Evolutionary conservation across 192 early-diverging fungal species (phyloP), one percentile per base, ranked within the genome.

Genomic region (Backusella psychrophila): DNA sequence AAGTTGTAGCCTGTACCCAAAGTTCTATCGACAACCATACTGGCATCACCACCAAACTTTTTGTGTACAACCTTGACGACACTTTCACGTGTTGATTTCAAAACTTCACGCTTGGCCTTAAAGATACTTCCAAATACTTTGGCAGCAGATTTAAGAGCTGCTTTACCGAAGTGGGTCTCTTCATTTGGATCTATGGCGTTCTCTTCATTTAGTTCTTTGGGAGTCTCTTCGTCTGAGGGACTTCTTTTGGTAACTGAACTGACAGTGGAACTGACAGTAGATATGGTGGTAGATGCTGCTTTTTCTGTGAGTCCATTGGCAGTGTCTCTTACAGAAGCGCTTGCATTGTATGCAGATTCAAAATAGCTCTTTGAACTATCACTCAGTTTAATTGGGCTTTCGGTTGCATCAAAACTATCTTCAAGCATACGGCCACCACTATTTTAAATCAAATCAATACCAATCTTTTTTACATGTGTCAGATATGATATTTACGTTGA

Each of bases 21-120:
- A 36, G 73, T 53, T 38, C 33, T 77, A 36, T 77, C 72, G 0
- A 76, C 80, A 2, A 81, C 34, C 15, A 71, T 67, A 21, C 76
- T 53, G 8, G 80, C 80, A 81, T 81, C 80, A n/a, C 63, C 53
- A 1, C 80, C 80, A 49, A 77, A 81, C 23, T 81, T 81, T 42
- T 74, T 72, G 17, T 70, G 33, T 38, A 81, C 73, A 3, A 81
- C 31, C 4, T 81, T 38, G 6, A 81, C 66, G 1, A 81, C 15
- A 29, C 76, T 69, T 11, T 74, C 56, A 46, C 80, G 46, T 5
- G 80, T 74, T 0, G 73, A 70, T 1, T 19, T 63, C 14, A 74
- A 41, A 8, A 81, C 42, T 4, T 68, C 59, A 14, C 71, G n/a
- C 15, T 73, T 73, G 12, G 80, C 80, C 6, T 42, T 65, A 7